Base-by-base conservation (phyloP, 257 asterid species). In the Solanum gracilifrons region DNA sequence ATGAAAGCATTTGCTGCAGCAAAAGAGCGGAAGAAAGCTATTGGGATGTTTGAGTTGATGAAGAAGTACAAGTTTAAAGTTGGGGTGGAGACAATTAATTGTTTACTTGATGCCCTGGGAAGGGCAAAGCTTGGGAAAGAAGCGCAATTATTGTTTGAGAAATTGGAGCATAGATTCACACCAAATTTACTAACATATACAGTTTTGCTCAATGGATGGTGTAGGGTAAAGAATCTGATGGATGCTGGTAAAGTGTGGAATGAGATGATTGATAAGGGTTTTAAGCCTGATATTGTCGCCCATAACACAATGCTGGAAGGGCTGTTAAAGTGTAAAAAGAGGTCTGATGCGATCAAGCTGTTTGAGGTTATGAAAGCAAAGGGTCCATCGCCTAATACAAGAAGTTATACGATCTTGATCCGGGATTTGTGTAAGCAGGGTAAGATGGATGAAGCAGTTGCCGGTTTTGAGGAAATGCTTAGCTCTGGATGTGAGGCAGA, bases 161-260 rank as follows among this genome's bases (percentile, higher is more conserved):
- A 91, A 87, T 87, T 93, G 94, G 95, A 93, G 95, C 88, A 91
- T 64, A 92, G 93, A 86, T 95, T 94, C 89, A 85, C 94, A 5
- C 98, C 98, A 0, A 91, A 93, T 89, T 60, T 95, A 76, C 90
- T 27, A 82, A 97, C 98, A 2, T 95, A 94, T 72, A 93, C 95
- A 15, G 87, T 95, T 87, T 85, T 97, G 94, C 95, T 97, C 79
- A 93, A 91, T 86, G 98, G 98, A 75, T 97, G 98, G 98, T 97
- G 98, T 87, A 89, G 87, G 83, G 95, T 93, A 82, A 96, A 90
- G 94, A 96, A 97, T 90, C 87, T 97, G 92, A 88, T 93, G 91
- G 98, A 95, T 86, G 98, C 96, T 9, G 98, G 98, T 72, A 93
- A 91, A 92, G 88, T 91, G 5, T 95, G 99, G 99, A 97, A 97